Evolutionary conservation across 495 filamentous ascomycete genomes (phyloP).

Genomic region (Mytilinidion resinicola): DNA sequence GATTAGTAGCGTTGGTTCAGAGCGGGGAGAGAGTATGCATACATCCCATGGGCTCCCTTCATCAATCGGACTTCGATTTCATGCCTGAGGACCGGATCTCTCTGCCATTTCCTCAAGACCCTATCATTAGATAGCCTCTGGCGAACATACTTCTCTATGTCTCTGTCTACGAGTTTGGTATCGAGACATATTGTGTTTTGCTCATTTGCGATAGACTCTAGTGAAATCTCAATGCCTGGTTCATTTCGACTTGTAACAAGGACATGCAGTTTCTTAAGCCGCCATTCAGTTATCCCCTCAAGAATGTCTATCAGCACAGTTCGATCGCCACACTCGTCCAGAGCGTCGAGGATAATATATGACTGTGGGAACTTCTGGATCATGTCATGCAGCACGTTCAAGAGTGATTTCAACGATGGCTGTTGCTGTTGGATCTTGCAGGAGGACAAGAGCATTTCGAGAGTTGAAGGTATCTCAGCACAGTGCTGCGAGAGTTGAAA

Average conservation of each 20-base stretch:
- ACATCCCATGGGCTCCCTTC: slow-evolving; percentile 20
- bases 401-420: slow-evolving; percentile 15
- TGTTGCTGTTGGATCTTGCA: slow-evolving; percentile 9
- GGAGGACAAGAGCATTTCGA: slow-evolving; percentile 11
- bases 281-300: slow-evolving; percentile 8
- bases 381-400: slow-evolving; percentile 4
- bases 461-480: neutral
- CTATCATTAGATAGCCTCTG: slow-evolving; percentile 10
- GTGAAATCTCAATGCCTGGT: slow-evolving; percentile 16
- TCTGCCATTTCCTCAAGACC: slow-evolving; percentile 11
- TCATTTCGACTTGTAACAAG: slow-evolving; percentile 23
- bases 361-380: neutral
- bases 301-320: slow-evolving; percentile 11
- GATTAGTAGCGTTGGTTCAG: neutral
- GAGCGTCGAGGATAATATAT: slow-evolving; percentile 25
- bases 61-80: slow-evolving; percentile 14
- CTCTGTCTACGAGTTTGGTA: slow-evolving; percentile 13
- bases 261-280: slow-evolving; percentile 11
- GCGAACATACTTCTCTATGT: slow-evolving; percentile 22
- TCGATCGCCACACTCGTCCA: slow-evolving; percentile 22
- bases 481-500: slow-evolving; percentile 17
- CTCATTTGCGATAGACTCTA: slow-evolving; percentile 1
- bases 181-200: slow-evolving; percentile 13
- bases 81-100: slow-evolving; percentile 1
- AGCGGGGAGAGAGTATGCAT: neutral